Percentiles rank a stretch among this genome's conserved stretches.
Conservation (phyloP, 306 rosid genomes). For the Fragaria iinumae region DNA sequence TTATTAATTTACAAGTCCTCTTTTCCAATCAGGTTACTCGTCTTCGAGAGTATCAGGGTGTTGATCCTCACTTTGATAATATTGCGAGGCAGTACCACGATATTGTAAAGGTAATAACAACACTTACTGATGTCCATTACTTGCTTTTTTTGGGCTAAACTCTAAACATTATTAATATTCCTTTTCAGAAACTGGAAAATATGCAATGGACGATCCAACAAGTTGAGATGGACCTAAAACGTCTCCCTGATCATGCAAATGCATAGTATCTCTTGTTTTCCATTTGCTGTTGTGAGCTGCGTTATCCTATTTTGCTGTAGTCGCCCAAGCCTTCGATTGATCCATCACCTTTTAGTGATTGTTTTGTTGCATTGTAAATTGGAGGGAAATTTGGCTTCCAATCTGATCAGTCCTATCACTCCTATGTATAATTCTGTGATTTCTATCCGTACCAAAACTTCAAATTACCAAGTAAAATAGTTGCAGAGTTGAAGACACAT, state of each 20-base stretch:
- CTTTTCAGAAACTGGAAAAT: constrained; percentile 76
- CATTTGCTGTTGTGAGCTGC: not conserved
- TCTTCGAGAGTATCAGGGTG: constrained; percentile 84
- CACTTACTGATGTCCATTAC: not conserved
- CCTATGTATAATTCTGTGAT: not conserved
- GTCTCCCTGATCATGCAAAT: constrained; percentile 55
- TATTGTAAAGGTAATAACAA: constrained; percentile 57
- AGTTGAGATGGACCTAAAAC: constrained; percentile 81
- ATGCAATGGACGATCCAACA: constrained; percentile 93
- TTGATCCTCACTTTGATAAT: constrained; percentile 84
- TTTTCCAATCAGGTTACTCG: constrained; percentile 59
- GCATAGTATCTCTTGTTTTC: constrained; percentile 25
- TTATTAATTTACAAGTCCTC: not conserved
- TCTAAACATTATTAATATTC: constrained; percentile 7
- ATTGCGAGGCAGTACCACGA: constrained; percentile 90
- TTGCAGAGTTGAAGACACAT: not conserved
- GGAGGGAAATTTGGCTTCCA: not conserved
- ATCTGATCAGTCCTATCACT: not conserved
- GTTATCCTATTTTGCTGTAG: not conserved
- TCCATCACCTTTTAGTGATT: not conserved
- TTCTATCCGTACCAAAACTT: not conserved
- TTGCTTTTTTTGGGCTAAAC: not conserved
- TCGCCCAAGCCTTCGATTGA: not conserved
- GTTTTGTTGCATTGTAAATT: not conserved
- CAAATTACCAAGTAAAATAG: not conserved